Evolutionary conservation across 306 rosid genomes (phyloP).

Genomic region (Sechiopsis laciniata): DNA sequence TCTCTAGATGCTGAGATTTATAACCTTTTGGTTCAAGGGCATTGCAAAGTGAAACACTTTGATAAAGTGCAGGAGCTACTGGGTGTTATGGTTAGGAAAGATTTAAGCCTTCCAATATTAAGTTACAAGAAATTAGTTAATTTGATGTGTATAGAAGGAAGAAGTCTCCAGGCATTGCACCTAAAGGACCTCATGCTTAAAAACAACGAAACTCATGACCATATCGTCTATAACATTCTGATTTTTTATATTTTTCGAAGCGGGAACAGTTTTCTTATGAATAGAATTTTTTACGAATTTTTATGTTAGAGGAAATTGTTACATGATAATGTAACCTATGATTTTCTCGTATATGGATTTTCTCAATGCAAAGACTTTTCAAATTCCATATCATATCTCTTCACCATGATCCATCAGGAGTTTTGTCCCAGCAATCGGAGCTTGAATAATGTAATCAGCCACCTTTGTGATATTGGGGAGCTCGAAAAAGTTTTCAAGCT

Average conservation of each 20-base stretch:
- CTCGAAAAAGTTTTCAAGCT: slow-evolving; percentile 54
- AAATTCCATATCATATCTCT: slow-evolving; percentile 42
- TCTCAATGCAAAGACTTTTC: slow-evolving; percentile 46
- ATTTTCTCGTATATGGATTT: slow-evolving; percentile 70
- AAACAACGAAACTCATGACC: slow-evolving; percentile 33
- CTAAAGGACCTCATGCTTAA: slow-evolving; percentile 58
- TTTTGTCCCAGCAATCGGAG: slow-evolving; percentile 55
- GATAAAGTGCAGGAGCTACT: slow-evolving; percentile 57
- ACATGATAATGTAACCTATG: slow-evolving; percentile 52
- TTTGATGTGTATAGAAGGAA: slow-evolving; percentile 47
- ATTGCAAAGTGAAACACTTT: slow-evolving; percentile 40
- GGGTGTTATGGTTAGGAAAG: slow-evolving; percentile 45
- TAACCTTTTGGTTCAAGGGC: slow-evolving; percentile 53
- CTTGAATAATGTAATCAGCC: slow-evolving; percentile 50
- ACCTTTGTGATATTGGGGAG: slow-evolving; percentile 49
- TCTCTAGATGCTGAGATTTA: slow-evolving; percentile 44
- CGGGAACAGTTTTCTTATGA: slow-evolving; percentile 40
- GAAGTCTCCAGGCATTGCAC: slow-evolving; percentile 36
- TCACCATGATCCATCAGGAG: slow-evolving; percentile 56
- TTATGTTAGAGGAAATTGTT: slow-evolving; percentile 45
- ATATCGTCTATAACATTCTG: slow-evolving; percentile 57
- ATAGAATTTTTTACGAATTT: slow-evolving; percentile 38
- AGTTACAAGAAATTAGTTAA: slow-evolving; percentile 49
- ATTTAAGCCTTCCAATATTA: slow-evolving; percentile 38
- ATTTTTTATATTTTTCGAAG: slow-evolving; percentile 52